Base-by-base conservation (phyloP, 2,329 filamentous ascomycete species). In the Delphinella strobiligena region DNA sequence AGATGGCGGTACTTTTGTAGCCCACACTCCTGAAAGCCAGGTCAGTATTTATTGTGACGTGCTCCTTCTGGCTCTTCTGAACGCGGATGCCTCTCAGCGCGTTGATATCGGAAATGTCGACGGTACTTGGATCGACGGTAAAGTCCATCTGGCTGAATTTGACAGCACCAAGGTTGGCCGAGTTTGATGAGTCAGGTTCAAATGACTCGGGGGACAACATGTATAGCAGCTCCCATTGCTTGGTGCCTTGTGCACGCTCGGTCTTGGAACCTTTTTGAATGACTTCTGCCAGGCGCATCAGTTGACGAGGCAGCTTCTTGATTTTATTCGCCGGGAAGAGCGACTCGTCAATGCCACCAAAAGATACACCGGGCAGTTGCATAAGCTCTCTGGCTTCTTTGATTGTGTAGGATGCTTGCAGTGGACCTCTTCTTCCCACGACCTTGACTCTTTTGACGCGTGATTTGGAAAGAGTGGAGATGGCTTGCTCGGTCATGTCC, bases 1-100 rank as follows among this genome's bases (percentile, higher is more conserved):
- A 71, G 1, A 98, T 64, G 1, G 85, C 69, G 22, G 80, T 71
- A 0, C 87, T 88, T 51, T 85, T 86, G 64, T 98, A 98, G 5
- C 91, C 91, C 32, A 98, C 88, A n/a, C 86, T 93, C 14, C 87
- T 78, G 62, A 98, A 95, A 12, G 85, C 87, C 3, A 89, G 56
- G 4, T 78, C 71, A 0, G 86, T 78, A 1, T 75, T 68, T 4
- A 93, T 22, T 2, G 8, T 17, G 5, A 42, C 31, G 10, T 39
- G 31, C 15, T 37, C 40, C 11, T 22, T 19, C 19, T 41, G 27
- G 14, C 38, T 42, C 10, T 16, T 37, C 12, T 31, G 27, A 18
- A 47, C 45, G 15, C 38, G 43, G 39, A 44, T 41, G 34, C 18
- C 35, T 11, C 35, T 19, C 10, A 44, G 17, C 14, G 36, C 40